These are phyloP conservation scores for Tricholoma hemisulphureum DNA, from an alignment of 768 basidiomycete genomes.

Conservation along the genomic window DNA sequence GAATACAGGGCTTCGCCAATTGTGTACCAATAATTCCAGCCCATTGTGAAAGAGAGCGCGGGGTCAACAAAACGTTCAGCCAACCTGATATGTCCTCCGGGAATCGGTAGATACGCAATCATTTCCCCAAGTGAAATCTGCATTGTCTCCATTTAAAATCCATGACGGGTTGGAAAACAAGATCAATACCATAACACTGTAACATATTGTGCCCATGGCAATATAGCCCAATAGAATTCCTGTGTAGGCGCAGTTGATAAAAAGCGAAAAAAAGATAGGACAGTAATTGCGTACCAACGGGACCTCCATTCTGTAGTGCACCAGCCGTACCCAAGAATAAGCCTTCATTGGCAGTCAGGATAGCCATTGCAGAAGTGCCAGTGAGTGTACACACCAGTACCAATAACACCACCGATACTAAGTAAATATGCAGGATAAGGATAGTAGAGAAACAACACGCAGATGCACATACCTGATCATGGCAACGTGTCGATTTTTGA, in stretches of 20 bases:
- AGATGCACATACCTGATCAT: conserved; percentile 61
- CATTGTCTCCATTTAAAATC: not conserved
- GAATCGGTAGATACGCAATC: conserved; percentile 75
- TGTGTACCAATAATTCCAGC: conserved; percentile 48
- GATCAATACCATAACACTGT: conserved; percentile 61
- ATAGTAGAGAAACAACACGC: not conserved
- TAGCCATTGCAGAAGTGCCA: conserved; percentile 31
- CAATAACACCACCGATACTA: conserved; percentile 63
- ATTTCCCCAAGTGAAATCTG: conserved; percentile 73
- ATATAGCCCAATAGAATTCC: conserved; percentile 72
- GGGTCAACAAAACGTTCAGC: conserved; percentile 82
- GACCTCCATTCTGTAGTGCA: conserved; percentile 56
- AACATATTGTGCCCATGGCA: conserved; percentile 65
- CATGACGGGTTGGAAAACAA: not conserved
- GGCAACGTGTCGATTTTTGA: conserved; percentile 77
- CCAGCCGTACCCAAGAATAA: conserved; percentile 63
- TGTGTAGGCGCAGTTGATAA: conserved; percentile 13
- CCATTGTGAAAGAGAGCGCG: conserved; percentile 61
- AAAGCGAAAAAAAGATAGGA: not conserved
- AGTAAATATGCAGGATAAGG: not conserved
- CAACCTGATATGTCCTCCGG: conserved; percentile 78
- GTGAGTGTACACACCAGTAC: no score
- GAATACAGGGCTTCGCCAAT: not conserved
- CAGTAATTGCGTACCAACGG: conserved; percentile 49
- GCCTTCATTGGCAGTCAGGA: conserved; percentile 5